Evolutionary conservation across 2,329 filamentous ascomycete genomes (phyloP).

Genomic region (Xylaria multiplex): DNA sequence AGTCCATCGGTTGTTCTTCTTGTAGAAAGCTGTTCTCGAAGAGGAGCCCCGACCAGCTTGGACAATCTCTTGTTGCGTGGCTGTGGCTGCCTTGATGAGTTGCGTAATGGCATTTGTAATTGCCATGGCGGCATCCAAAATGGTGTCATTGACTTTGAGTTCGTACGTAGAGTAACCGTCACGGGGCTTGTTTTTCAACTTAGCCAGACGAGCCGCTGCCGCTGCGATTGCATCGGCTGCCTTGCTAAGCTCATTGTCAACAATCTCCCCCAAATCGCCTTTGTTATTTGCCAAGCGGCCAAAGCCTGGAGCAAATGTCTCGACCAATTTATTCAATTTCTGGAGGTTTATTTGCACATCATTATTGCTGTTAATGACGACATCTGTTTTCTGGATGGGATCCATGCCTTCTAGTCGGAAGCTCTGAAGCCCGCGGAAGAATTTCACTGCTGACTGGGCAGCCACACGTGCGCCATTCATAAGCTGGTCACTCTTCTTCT

Average conservation of each 20-base stretch:
- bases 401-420: conserved; percentile 93
- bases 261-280: conserved; percentile 91
- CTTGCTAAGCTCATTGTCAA: conserved; percentile 90
- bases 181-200: conserved; percentile 94
- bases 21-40: conserved; percentile 95
- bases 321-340: conserved; percentile 90
- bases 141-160: conserved; percentile 93
- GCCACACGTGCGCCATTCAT: conserved; percentile 84
- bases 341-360: conserved; percentile 95
- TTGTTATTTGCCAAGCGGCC: conserved; percentile 79
- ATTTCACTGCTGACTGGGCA: conserved; percentile 87
- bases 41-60: conserved; percentile 88
- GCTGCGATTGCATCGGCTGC: conserved; percentile 95
- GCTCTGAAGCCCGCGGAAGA: conserved; percentile 93
- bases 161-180: conserved; percentile 97
- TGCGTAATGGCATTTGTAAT: conserved; percentile 94
- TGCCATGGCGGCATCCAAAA: conserved; percentile 89
- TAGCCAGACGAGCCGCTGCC: conserved; percentile 86
- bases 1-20: conserved; percentile 99
- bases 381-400: conserved; percentile 90
- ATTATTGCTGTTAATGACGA: conserved; percentile 97
- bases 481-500: conserved; percentile 90
- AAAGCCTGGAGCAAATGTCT: conserved; percentile 89
- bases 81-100: conserved; percentile 93
- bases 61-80: conserved; percentile 95